These are phyloP conservation scores for Ceratocystis variospora DNA, from an alignment of 2,329 filamentous ascomycete species.

Conservation along the genomic window DNA sequence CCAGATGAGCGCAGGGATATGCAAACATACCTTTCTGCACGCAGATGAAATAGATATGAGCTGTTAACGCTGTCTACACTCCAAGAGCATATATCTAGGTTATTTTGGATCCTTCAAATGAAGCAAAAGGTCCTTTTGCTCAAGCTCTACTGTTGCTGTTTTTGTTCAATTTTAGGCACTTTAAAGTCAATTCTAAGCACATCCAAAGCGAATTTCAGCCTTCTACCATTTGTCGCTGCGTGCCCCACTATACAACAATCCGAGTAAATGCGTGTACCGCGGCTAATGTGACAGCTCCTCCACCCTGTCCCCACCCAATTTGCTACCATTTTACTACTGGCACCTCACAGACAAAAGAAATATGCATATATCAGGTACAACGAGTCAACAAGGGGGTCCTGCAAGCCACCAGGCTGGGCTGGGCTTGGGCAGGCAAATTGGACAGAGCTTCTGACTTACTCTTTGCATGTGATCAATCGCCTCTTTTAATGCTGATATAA, in stretches of 20 bases:
- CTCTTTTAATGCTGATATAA: neutral
- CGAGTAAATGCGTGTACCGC: neutral
- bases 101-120: neutral
- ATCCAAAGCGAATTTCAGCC: neutral
- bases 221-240: neutral
- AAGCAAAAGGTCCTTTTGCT: neutral
- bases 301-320: neutral
- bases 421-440: neutral
- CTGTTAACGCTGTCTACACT: neutral
- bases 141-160: neutral
- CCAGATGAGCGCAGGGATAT: neutral
- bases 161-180: neutral
- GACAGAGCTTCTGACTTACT: neutral
- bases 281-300: neutral
- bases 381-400: neutral
- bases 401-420: neutral
- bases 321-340: too few relatives aligned
- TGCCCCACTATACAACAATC: neutral
- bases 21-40: too few relatives aligned
- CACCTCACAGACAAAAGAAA: neutral
- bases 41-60: too few relatives aligned
- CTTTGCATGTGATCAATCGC: slow-evolving; percentile 1
- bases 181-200: neutral
- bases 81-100: neutral
- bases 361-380: slow-evolving; percentile 2